phyloP scores from a whole-genome alignment of 352 stramenopile species.

The Pythium chondricola region DNA sequence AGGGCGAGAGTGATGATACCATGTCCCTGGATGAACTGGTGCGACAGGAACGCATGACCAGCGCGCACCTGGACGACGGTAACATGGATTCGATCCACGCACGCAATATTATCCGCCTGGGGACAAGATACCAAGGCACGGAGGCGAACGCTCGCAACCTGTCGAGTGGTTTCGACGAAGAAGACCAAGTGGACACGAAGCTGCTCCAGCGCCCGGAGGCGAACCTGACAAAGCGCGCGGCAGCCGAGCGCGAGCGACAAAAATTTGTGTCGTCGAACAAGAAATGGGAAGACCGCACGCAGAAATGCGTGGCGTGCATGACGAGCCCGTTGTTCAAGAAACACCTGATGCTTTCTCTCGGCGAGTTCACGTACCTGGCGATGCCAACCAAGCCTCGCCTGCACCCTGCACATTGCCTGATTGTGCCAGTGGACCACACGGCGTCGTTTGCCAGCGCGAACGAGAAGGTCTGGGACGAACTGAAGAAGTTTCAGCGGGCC shows the following conservation, averaged over 20 bases:
- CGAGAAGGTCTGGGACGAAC: conserved; percentile 59
- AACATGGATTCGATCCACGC: conserved; percentile 70
- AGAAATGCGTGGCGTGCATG: conserved; percentile 68
- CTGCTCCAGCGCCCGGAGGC: conserved; percentile 42
- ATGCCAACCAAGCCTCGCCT: conserved; percentile 50
- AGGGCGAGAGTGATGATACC: conserved; percentile 5
- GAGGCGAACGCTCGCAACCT: conserved; percentile 57
- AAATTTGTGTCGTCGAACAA: conserved; percentile 53
- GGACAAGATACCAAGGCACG: conserved; percentile 62
- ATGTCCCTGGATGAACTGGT: conserved; percentile 71
- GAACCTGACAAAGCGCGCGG: conserved; percentile 54
- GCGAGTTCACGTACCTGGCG: conserved; percentile 67
- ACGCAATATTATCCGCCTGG: conserved; percentile 69
- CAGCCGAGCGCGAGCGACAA: conserved; percentile 42
- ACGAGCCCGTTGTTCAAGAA: conserved; percentile 72
- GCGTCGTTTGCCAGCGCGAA: conserved; percentile 48
- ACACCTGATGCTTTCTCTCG: conserved; percentile 73
- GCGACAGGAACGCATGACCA: conserved; percentile 62
- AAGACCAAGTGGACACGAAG: conserved; percentile 66
- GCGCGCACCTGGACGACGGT: conserved; percentile 29
- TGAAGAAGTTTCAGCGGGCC: conserved; percentile 58
- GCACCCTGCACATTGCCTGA: conserved; percentile 61
- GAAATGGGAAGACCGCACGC: conserved; percentile 55
- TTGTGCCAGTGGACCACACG: conserved; percentile 69
- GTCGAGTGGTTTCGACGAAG: conserved; percentile 77